phyloP scores from a whole-genome alignment of 495 filamentous ascomycete genomes.

The Xylaria intraflava region DNA sequence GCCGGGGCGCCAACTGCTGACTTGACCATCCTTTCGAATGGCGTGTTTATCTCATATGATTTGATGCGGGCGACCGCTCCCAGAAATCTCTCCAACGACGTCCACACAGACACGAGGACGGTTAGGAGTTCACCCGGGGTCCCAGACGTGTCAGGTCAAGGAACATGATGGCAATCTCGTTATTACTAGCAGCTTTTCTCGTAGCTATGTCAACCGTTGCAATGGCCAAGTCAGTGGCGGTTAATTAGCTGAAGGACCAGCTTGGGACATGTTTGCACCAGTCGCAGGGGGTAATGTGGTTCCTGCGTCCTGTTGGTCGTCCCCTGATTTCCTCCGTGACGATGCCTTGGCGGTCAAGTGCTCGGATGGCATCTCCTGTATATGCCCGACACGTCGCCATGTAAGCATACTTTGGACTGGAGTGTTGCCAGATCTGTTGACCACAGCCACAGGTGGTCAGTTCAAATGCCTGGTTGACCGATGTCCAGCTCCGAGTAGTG shows the following conservation, averaged over 20 bases:
- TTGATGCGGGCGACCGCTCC: constrained; percentile 44
- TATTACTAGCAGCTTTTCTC: constrained; percentile 8
- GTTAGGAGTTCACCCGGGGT: constrained; percentile 26
- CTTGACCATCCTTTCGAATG: constrained; percentile 22
- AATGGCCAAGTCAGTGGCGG: constrained; percentile 24
- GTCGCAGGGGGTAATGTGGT: constrained; percentile 36
- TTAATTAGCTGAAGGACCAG: constrained; percentile 35
- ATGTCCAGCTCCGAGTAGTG: too few relatives aligned
- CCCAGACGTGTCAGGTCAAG: constrained; percentile 21
- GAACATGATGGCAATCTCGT: constrained; percentile 25
- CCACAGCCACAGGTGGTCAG: too few relatives aligned
- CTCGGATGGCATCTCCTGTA: too few relatives aligned
- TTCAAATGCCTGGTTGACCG: too few relatives aligned
- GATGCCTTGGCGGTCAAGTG: too few relatives aligned
- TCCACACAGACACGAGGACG: constrained; percentile 37
- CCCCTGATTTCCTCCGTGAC: too few relatives aligned
- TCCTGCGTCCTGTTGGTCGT: constrained; percentile 31
- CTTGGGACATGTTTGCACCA: constrained; percentile 35
- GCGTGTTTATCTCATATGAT: constrained; percentile 32
- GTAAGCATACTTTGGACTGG: too few relatives aligned
- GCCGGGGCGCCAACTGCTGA: constrained; percentile 12
- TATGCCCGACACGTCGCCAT: too few relatives aligned
- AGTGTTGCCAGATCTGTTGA: too few relatives aligned
- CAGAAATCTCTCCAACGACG: constrained; percentile 45
- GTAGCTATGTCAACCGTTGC: constrained; percentile 20